Conservation (phyloP, 2,329 filamentous ascomycete species). For the Arachnopeziza araneosa region DNA sequence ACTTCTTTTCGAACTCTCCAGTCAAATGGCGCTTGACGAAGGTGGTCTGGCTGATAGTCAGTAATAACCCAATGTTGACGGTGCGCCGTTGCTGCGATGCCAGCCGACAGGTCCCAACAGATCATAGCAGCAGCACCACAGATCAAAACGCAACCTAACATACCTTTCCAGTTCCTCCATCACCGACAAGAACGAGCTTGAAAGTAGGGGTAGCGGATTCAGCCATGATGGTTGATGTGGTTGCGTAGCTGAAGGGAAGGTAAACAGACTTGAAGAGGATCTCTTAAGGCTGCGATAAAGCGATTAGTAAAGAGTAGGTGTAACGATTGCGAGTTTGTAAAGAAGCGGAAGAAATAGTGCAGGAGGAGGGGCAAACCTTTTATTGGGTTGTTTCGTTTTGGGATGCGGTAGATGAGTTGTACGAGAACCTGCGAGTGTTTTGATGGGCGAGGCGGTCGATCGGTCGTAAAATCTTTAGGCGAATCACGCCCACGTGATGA, state of each 20-base stretch:
- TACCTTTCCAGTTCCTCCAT: conserved; percentile 99
- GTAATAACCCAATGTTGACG: conserved; percentile 10
- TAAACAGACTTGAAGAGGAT: conserved; percentile 13
- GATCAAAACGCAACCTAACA: conserved; percentile 29
- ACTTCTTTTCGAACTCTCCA: conserved; percentile 99
- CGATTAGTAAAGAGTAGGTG: conserved; percentile 14
- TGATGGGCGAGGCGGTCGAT: conserved; percentile 8
- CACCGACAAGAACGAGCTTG: conserved; percentile 99
- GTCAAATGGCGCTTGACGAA: conserved; percentile 99
- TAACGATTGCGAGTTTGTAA: not conserved
- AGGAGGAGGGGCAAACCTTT: conserved; percentile 21
- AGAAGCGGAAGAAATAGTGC: not conserved
- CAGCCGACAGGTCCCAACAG: conserved; percentile 15
- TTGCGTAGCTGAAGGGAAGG: conserved; percentile 11
- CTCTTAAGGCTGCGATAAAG: conserved; percentile 22
- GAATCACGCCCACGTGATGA: not conserved
- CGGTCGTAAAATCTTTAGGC: not conserved
- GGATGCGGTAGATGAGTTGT: conserved; percentile 31
- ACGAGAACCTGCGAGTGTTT: conserved; percentile 27
- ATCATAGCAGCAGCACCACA: conserved; percentile 8
- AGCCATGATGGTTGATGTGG: conserved; percentile 53
- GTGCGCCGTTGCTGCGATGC: conserved; percentile 19
- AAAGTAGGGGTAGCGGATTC: conserved; percentile 68
- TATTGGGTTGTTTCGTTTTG: conserved; percentile 22
- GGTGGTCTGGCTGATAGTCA: conserved; percentile 65